Percentiles rank a stretch among this genome's conserved stretches.
These are phyloP conservation scores for Kingdonia uniflora DNA, from an alignment of 164 flowering plant genomes.

Conservation along the genomic window DNA sequence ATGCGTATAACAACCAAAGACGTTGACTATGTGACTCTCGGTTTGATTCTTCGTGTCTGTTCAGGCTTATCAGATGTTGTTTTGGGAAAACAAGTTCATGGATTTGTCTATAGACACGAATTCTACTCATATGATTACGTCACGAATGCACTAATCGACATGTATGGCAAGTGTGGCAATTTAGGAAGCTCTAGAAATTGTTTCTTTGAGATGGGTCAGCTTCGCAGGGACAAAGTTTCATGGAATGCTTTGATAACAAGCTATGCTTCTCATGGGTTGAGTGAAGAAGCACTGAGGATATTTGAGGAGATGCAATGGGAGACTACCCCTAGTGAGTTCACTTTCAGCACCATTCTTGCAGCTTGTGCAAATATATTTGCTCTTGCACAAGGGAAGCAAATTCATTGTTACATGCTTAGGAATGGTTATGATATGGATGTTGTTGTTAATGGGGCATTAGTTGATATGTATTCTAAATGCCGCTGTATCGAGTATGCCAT, in stretches of 20 bases:
- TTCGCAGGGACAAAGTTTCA: conserved; percentile 25
- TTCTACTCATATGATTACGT: conserved; percentile 19
- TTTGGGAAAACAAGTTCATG: conserved; percentile 55
- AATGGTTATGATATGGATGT: conserved; percentile 31
- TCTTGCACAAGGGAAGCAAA: conserved; percentile 41
- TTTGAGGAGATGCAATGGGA: conserved; percentile 47
- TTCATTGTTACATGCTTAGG: conserved; percentile 50
- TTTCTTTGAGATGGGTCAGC: conserved; percentile 31
- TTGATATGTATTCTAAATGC: conserved; percentile 59
- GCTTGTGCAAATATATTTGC: conserved; percentile 52
- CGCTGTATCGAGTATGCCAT: conserved; percentile 26
- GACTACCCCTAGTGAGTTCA: too few species aligned
- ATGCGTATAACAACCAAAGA: conserved; percentile 19
- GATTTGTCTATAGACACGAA: conserved; percentile 38
- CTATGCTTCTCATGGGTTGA: conserved; percentile 33
- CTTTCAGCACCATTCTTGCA: conserved; percentile 41
- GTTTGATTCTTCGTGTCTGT: conserved; percentile 31
- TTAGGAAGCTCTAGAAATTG: conserved; percentile 26
- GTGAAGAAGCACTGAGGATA: conserved; percentile 35
- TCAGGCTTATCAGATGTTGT: conserved; percentile 38
- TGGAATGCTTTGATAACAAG: conserved; percentile 44
- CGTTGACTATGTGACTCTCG: conserved; percentile 33
- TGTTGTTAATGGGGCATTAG: conserved; percentile 35
- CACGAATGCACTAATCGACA: conserved; percentile 47
- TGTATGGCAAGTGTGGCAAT: conserved; percentile 61